Percentiles rank a stretch among this genome's conserved stretches.
Evolutionary conservation across 83 land plant species (phyloP).

Genomic region (Isoetes engelmannii): DNA sequence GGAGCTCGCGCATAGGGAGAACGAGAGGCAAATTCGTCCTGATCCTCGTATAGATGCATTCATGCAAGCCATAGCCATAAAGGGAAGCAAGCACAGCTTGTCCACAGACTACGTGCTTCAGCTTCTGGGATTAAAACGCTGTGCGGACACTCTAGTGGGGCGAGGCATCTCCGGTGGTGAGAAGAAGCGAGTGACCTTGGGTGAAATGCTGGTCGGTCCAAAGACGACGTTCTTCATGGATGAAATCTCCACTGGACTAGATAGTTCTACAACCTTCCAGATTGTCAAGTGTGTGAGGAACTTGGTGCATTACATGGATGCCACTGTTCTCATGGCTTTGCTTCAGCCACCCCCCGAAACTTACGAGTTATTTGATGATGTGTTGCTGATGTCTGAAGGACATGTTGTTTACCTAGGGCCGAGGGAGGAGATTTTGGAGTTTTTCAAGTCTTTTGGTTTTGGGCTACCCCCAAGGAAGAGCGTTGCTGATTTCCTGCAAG

Average conservation of each 20-base stretch:
- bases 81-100: conserved; percentile 51
- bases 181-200: conserved; percentile 75
- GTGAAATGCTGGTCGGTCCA: conserved; percentile 51
- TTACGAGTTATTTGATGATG: conserved; percentile 39
- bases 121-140: conserved; percentile 63
- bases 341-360: conserved; percentile 47
- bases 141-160: conserved; percentile 71
- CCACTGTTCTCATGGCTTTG: conserved; percentile 39
- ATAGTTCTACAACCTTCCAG: conserved; percentile 41
- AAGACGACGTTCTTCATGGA: conserved; percentile 40
- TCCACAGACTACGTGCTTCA: conserved; percentile 61
- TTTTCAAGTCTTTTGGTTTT: conserved; percentile 34
- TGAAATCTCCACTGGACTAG: conserved; percentile 39
- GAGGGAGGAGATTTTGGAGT: conserved; percentile 32
- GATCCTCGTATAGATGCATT: conserved; percentile 70
- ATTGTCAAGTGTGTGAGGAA: conserved; percentile 35
- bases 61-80: conserved; percentile 68
- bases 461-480: conserved; percentile 35
- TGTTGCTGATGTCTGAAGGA: conserved; percentile 35
- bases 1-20: conserved; percentile 49
- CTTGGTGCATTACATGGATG: conserved; percentile 32
- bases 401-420: conserved; percentile 37
- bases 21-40: conserved; percentile 48
- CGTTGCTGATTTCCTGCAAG: conserved; percentile 39
- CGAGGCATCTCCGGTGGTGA: conserved; percentile 88